These are phyloP conservation scores for Hamigera avellanea DNA, from an alignment of 495 filamentous ascomycete species.

Conservation along the genomic window DNA sequence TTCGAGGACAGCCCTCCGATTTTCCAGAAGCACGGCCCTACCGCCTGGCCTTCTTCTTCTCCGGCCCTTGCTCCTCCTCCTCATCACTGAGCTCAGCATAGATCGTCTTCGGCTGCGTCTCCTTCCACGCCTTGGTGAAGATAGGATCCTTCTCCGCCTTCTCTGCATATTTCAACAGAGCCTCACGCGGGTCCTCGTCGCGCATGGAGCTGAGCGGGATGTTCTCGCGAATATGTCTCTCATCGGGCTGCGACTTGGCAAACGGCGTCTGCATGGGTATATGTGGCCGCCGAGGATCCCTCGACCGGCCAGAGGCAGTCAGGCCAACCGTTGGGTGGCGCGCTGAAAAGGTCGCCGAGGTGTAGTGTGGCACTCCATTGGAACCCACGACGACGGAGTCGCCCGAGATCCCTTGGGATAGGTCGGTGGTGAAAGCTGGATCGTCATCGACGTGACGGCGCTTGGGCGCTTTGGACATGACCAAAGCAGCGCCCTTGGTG, in stretches of 20 bases:
- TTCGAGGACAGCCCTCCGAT: too few species aligned
- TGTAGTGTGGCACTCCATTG: constrained; percentile 33
- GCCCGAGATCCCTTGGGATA: constrained; percentile 65
- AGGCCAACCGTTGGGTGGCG: constrained; percentile 61
- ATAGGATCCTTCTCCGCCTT: constrained; percentile 86
- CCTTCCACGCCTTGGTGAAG: constrained; percentile 87
- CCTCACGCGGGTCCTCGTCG: constrained; percentile 93
- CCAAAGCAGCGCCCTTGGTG: constrained; percentile 64
- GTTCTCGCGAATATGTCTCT: constrained; percentile 73
- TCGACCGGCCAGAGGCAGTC: constrained; percentile 66
- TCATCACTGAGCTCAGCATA: constrained; percentile 91
- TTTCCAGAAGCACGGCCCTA: constrained; percentile 4
- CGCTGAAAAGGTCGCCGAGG: constrained; percentile 42
- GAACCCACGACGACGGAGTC: constrained; percentile 60
- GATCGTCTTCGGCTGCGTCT: constrained; percentile 85
- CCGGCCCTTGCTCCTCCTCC: constrained; percentile 56
- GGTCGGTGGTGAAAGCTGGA: constrained; percentile 70
- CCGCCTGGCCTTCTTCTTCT: constrained; percentile 54
- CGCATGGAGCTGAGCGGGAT: constrained; percentile 91
- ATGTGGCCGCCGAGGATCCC: constrained; percentile 72
- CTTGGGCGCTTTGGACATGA: constrained; percentile 91
- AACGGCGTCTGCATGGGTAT: constrained; percentile 81
- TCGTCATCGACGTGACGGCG: constrained; percentile 92
- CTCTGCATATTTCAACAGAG: constrained; percentile 88
- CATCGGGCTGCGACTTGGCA: constrained; percentile 81